phyloP scores from a whole-genome alignment of 2,329 filamentous ascomycete genomes.

The Exutisphaerella laricina region DNA sequence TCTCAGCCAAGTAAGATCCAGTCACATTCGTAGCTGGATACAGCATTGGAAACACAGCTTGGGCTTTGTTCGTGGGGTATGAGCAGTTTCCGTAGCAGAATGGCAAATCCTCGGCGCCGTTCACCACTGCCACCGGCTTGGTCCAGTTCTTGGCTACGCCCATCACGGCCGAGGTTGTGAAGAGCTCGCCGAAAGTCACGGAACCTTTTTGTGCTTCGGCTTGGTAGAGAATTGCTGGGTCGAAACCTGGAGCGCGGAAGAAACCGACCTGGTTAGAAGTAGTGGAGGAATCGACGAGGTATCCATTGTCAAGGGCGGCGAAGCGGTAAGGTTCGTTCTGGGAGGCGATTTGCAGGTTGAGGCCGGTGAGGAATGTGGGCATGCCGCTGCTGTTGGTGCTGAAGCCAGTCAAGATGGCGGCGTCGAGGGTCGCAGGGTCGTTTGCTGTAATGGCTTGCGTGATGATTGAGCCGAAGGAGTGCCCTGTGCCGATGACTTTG shows the following conservation, averaged over 20 bases:
- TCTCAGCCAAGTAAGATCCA: conserved; percentile 23
- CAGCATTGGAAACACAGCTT: conserved; percentile 17
- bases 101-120: conserved; percentile 28
- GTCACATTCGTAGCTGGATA: conserved; percentile 21
- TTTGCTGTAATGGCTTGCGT: conserved; percentile 31
- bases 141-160: conserved; percentile 21
- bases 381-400: conserved; percentile 24
- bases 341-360: conserved; percentile 30
- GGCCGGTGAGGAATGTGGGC: conserved; percentile 21
- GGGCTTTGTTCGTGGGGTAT: conserved; percentile 23
- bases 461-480: conserved; percentile 37
- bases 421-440: conserved; percentile 34
- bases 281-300: conserved; percentile 24
- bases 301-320: conserved; percentile 24
- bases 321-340: conserved; percentile 29
- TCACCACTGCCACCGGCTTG: conserved; percentile 28
- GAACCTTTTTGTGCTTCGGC: conserved; percentile 29
- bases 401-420: conserved; percentile 37
- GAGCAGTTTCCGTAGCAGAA: conserved; percentile 32
- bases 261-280: conserved; percentile 31
- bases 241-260: conserved; percentile 29
- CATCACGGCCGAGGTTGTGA: conserved; percentile 19
- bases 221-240: conserved; percentile 23
- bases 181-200: conserved; percentile 32
- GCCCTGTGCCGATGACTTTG: conserved; percentile 38